Base-by-base conservation (phyloP, 2,329 filamentous ascomycete genomes). In the Pseudocercospora ulei region DNA sequence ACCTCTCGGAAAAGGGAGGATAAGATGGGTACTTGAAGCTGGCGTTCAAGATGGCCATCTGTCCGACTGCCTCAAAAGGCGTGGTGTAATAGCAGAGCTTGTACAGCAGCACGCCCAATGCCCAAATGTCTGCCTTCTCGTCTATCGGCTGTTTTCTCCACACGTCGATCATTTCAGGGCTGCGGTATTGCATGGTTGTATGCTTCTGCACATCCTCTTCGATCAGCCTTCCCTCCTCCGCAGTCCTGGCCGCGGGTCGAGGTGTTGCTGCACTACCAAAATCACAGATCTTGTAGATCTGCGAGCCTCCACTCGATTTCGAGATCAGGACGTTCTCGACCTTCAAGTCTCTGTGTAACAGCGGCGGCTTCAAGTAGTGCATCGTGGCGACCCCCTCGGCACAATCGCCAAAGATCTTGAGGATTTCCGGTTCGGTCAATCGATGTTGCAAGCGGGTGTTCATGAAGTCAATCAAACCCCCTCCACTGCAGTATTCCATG, bases 61-160 rank as follows among this genome's bases (percentile, higher is more conserved):
- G 88, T 16, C 90, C 90, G 57, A 94, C 86, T 48, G 96, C 88
- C 64, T 98, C 90, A 55, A 98, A 98, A 0, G 90, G 90, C 4
- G 90, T 98, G 1, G 90, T 98, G 64, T 98, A 98, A 64, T 96
- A 98, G 68, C 90, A 98, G 46, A 98, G 71, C 69, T 98, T 98
- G 69, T 98, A 98, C 38, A 98, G 65, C 42, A 98, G 67, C 26
- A 98, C 90, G 3, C 90, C 90, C 45, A 98, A 66, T 1, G 90
- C 90, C 90, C 87, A 98, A 18, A 98, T 95, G 62, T 98, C 90
- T 33, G 87, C 92, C 67, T 98, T 98, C 66, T 98, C 90, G 58
- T 98, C 85, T 57, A 98, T 94, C 1, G 90, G 86, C 54, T 87
- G 84, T 62, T 92, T 94, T 47, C 87, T 74, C 65, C 95, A 98